Evolutionary conservation across 2,329 filamentous ascomycete genomes (phyloP), one percentile per base, ranked within the genome.

Genomic region (Cercospora sp.): DNA sequence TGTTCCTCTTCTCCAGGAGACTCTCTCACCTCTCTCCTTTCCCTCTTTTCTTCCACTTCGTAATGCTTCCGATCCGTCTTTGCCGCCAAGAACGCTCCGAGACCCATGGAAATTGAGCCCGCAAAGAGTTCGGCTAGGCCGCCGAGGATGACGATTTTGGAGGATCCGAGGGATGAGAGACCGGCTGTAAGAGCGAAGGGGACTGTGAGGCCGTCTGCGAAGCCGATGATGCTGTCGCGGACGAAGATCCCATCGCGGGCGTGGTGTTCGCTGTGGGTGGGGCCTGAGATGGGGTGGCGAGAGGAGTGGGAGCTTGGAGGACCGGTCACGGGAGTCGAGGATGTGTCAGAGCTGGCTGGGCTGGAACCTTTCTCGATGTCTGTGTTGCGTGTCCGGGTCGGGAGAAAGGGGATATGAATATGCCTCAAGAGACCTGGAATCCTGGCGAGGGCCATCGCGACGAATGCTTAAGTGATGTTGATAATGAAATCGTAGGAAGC

Each of bases 101-200:
- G 82, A 1, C 91, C 91, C 91, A 93, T 93, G 64, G 87, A 90
- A 72, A 93, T 92, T 72, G 89, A 88, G 18, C 91, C 91, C 0
- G 89, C 89, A 76, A 91, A 90, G 60, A 93, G 84, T 81, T 93
- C 91, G 4, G 91, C 91, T 31, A 92, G 82, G 6, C 91, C 91
- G 62, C 89, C 91, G 71, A 90, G 66, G 58, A 82, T 77, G 60
- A 81, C 80, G 23, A 82, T 66, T 26, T 74, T 74, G 6, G 75
- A 69, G 3, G 68, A 70, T 1, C 76, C 76, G 5, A 79, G 69
- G 73, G 85, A 85, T 2, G 87, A 89, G 1, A 94, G 83, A 13
- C 91, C 91, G 0, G 91, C 91, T 0, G 90, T 93, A 42, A 94
- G 82, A 16, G 91, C 91, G 73, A 94, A 94, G 0, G 91, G 91